A percentile compares a stretch with the other conserved stretches of the same genome.
phyloP scores from a whole-genome alignment of 257 asterid species.

The Ligustrum vulgare region DNA sequence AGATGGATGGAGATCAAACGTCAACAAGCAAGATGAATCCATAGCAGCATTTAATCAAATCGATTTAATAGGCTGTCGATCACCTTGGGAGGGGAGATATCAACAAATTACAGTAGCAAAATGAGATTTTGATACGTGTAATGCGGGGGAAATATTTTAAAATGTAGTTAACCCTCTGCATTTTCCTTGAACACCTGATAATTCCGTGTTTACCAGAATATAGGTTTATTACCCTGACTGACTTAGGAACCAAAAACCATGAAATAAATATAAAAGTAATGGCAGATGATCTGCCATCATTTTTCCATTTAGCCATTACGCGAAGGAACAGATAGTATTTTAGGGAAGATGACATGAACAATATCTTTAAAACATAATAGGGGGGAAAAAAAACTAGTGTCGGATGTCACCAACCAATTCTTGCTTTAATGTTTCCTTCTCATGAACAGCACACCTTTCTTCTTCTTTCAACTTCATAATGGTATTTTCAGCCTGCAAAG shows the following conservation, averaged over 20 bases:
- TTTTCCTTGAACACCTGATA: background rate
- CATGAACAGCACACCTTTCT: constrained; percentile 36
- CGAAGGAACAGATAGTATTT: background rate
- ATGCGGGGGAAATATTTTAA: background rate
- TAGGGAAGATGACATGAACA: background rate
- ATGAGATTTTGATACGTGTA: background rate
- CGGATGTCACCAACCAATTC: constrained; percentile 55
- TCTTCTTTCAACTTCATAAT: constrained; percentile 59
- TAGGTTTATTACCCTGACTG: background rate
- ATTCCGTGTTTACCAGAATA: background rate
- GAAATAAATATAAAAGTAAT: background rate
- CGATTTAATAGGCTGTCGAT: background rate
- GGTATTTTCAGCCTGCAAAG: constrained; percentile 55
- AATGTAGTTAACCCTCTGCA: background rate
- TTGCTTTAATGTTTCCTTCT: constrained; percentile 44
- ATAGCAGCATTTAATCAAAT: background rate
- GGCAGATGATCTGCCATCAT: background rate
- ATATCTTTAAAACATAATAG: background rate
- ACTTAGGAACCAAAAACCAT: background rate
- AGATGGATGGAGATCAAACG: background rate
- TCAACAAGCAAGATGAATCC: background rate
- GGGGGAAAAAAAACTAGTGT: background rate
- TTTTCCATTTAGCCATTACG: background rate
- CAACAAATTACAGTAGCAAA: background rate
- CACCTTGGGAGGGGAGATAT: background rate